Evolutionary conservation across 495 filamentous ascomycete genomes (phyloP).

Genomic region (Sordaria brevicollis): DNA sequence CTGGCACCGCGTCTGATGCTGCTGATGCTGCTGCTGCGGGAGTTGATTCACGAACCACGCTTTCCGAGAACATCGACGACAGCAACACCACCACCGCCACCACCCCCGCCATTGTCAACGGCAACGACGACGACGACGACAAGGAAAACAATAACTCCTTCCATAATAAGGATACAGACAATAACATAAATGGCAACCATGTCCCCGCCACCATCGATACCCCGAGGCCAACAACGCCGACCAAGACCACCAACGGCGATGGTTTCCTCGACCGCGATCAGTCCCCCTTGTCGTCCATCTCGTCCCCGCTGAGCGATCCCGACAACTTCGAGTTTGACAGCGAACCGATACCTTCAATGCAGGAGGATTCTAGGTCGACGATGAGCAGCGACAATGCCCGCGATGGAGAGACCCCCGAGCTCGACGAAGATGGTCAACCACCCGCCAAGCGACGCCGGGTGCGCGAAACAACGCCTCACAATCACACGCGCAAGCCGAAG

Average conservation of each 20-base stretch:
- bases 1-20: conserved; percentile 1
- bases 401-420: background rate
- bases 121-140: background rate
- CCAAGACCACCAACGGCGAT: background rate
- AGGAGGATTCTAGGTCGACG: background rate
- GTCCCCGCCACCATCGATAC: background rate
- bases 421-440: conserved; percentile 32
- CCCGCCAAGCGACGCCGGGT: conserved; percentile 70
- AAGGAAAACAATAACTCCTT: background rate
- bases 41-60: background rate
- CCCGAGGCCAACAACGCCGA: too few relatives aligned
- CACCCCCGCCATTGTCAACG: background rate
- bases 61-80: too few relatives aligned
- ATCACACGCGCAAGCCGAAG: conserved; percentile 30
- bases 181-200: background rate
- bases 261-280: background rate
- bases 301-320: background rate
- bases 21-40: too few relatives aligned
- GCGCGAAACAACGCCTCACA: conserved; percentile 29
- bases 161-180: background rate
- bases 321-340: background rate
- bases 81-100: conserved; percentile 5
- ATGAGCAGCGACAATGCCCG: background rate
- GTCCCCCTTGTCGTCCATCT: background rate
- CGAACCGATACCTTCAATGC: background rate